Conservation (phyloP, 1,139 yeast genomes). For the Sugiyamaella japonica region DNA sequence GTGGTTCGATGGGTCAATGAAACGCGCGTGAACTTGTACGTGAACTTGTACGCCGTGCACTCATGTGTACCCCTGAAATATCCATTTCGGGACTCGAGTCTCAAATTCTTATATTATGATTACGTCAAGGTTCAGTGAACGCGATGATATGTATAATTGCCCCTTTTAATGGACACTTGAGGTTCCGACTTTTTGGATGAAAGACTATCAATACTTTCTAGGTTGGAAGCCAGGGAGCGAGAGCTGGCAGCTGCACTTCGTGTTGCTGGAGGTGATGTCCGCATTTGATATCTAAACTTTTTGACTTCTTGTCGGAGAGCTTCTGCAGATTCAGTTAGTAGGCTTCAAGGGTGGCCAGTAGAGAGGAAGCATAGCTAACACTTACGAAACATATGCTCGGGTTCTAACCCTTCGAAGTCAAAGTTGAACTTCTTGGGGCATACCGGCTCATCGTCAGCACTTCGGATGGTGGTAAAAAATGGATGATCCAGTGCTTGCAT, state of each 20-base stretch:
- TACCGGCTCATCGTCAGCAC: slow-evolving; percentile 78
- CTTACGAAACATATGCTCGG: slow-evolving; percentile 47
- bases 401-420: slow-evolving; percentile 56
- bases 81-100: neutral
- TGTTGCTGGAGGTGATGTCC: slow-evolving; percentile 35
- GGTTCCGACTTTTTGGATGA: slow-evolving; percentile 3
- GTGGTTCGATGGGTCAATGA: neutral
- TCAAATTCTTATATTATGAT: neutral
- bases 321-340: slow-evolving; percentile 60
- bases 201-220: neutral
- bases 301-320: slow-evolving; percentile 60
- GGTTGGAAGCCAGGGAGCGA: neutral
- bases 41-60: too few relatives aligned
- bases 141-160: slow-evolving; percentile 9
- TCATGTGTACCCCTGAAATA: slow-evolving; percentile 1
- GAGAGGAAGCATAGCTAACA: too few relatives aligned
- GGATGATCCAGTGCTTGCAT: slow-evolving; percentile 80
- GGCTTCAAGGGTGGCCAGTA: too few relatives aligned
- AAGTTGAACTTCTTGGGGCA: slow-evolving; percentile 74
- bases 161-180: slow-evolving; percentile 3
- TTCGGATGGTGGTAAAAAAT: slow-evolving; percentile 80
- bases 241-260: neutral
- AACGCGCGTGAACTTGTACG: neutral
- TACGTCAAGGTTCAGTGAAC: neutral
- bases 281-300: slow-evolving; percentile 68